Conservation (phyloP, 129 eudicot genomes). For the Rutidosis leptorrhynchoides region DNA sequence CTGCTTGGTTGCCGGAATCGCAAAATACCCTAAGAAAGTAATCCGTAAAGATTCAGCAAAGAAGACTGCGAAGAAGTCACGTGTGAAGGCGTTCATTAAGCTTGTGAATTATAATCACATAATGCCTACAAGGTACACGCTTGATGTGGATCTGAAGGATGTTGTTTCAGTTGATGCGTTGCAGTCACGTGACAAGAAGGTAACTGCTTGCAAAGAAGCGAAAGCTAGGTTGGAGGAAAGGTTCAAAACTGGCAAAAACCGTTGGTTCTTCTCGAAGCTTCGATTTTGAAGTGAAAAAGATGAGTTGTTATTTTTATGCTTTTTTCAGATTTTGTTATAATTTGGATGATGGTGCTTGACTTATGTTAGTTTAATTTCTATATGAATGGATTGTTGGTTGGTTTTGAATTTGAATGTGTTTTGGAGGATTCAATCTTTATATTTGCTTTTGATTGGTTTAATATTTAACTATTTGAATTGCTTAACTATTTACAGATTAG, state of each 20-base stretch:
- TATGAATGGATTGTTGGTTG: not conserved
- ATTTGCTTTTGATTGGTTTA: constrained; percentile 4
- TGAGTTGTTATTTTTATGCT: constrained; percentile 9
- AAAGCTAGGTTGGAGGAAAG: constrained; percentile 35
- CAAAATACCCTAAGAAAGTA: constrained; percentile 39
- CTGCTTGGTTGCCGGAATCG: constrained; percentile 35
- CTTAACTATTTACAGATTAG: not conserved
- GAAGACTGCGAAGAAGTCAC: constrained; percentile 38
- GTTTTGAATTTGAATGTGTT: not conserved
- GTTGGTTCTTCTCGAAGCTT: constrained; percentile 39
- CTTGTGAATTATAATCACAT: constrained; percentile 40
- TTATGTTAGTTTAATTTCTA: constrained; percentile 5
- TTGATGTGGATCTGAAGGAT: constrained; percentile 40
- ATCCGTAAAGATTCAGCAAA: constrained; percentile 36
- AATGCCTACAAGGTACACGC: constrained; percentile 41
- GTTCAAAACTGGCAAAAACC: constrained; percentile 38
- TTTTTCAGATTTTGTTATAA: constrained; percentile 12
- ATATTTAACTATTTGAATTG: not conserved
- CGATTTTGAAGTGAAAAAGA: constrained; percentile 22
- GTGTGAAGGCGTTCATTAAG: constrained; percentile 41
- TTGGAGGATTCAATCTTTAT: not conserved
- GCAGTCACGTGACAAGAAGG: constrained; percentile 38
- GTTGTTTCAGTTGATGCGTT: constrained; percentile 28
- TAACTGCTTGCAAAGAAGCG: constrained; percentile 31
- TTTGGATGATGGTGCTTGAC: constrained; percentile 13